A percentile compares a stretch with the other conserved stretches of the same genome.
These are phyloP conservation scores for Ophiostoma sp. DNA, from an alignment of 2,329 filamentous ascomycete species.

Conservation along the genomic window DNA sequence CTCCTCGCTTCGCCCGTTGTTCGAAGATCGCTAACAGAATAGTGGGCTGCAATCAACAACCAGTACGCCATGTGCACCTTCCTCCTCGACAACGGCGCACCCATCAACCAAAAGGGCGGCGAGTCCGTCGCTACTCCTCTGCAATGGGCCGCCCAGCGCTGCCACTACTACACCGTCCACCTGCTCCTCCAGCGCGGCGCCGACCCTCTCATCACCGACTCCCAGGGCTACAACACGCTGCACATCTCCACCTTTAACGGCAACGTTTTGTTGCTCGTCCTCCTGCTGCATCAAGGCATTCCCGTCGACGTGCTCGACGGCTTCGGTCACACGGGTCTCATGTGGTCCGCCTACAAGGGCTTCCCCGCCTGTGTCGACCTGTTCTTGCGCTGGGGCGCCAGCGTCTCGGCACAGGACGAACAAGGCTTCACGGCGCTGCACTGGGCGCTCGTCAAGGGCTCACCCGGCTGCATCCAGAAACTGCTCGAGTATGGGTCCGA, in stretches of 20 bases:
- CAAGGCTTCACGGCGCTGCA: conserved; percentile 93
- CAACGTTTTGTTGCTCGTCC: conserved; percentile 83
- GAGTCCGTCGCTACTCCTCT: conserved; percentile 91
- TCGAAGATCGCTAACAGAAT: conserved; percentile 26
- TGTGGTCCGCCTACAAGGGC: conserved; percentile 99
- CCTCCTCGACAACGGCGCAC: conserved; percentile 78
- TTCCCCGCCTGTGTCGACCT: conserved; percentile 89
- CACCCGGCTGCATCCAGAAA: conserved; percentile 84
- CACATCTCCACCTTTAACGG: conserved; percentile 97
- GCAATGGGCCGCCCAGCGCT: conserved; percentile 95
- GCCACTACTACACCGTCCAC: conserved; percentile 95
- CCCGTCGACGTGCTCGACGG: conserved; percentile 87
- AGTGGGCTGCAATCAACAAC: conserved; percentile 99
- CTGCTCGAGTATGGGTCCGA: conserved; percentile 94
- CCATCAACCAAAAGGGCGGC: conserved; percentile 93
- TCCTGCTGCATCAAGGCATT: conserved; percentile 92
- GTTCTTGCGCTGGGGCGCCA: conserved; percentile 91
- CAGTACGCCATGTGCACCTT: conserved; percentile 97
- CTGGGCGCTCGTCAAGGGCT: conserved; percentile 95
- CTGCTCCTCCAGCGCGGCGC: conserved; percentile 88
- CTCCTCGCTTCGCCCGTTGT: background rate
- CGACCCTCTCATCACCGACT: conserved; percentile 87
- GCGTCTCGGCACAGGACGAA: conserved; percentile 86
- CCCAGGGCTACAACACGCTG: conserved; percentile 96
- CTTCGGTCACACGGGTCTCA: conserved; percentile 89